Evolutionary conservation across 1,139 yeast species (phyloP), one percentile per base, ranked within the genome.

Genomic region (Geotrichum candidum): DNA sequence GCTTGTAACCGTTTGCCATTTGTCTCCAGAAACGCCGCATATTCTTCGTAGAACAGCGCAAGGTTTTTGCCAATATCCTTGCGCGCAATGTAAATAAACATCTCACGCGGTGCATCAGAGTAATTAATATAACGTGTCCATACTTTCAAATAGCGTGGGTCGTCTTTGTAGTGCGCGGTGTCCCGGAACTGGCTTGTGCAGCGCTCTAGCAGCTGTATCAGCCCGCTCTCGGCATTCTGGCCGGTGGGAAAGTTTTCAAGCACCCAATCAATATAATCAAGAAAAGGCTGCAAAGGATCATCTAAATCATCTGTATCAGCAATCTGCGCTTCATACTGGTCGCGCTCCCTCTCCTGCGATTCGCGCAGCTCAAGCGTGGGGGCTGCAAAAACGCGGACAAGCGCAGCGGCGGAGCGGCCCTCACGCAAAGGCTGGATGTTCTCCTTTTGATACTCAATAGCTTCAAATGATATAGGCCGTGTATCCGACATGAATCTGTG

Each of bases 111-210:
- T 4, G 86, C 79, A 65, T 88, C 94, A 0, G 88, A 82, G 68
- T 83, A 86, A 29, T 80, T 81, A 27, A 87, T 83, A 71, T 88
- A 90, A 64, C 84, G 85, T 58, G 92, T 75, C 97, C 99, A 94
- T 0, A 91, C 80, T 65, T 80, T 82, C 60, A 94, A 75, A 71
- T 89, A 92, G 58, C 97, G 76, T 0, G 91, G 83, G 71, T 92
- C 97, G 71, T 92, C 88, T 65, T 85, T 86, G 73, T 91, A 92
- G 66, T 82, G 84, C 1, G 76, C 72, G 31, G 80, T 80, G 68
- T 88, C 91, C 67, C 87, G 78, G 70, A 90, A 90, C 66, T 80
- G 79, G 46, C 85, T 81, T 0, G 96, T 85, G 66, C 96, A 87
- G 57, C 86, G 76, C 70, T 91, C 97, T 33, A 91, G 77, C 4